A percentile compares a stretch with the other conserved stretches of the same genome.
These are phyloP conservation scores for Echites panduratus DNA, from an alignment of 257 asterid species.

Conservation along the genomic window DNA sequence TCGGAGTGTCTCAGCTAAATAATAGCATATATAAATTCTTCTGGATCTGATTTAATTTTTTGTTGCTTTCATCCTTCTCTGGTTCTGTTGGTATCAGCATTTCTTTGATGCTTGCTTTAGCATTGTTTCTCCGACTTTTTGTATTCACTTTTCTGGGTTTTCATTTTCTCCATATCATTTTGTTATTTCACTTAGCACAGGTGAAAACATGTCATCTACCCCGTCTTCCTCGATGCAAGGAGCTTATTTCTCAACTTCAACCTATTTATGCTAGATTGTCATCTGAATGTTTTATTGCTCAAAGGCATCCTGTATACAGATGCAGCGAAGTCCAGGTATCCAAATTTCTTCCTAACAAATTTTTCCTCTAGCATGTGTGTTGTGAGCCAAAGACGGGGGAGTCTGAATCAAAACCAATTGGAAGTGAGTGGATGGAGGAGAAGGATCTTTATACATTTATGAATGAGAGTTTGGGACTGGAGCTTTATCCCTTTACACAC, in stretches of 20 bases:
- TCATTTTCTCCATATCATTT: not conserved
- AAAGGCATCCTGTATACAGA: slow-evolving; percentile 63
- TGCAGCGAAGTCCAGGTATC: slow-evolving; percentile 80
- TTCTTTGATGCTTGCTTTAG: not conserved
- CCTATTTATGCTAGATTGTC: slow-evolving; percentile 60
- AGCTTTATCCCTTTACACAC: not conserved
- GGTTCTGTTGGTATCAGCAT: not conserved
- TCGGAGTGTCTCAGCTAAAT: not conserved
- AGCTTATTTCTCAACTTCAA: slow-evolving; percentile 60
- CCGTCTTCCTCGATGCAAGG: slow-evolving; percentile 56
- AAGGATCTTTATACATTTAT: not conserved
- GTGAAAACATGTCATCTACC: slow-evolving; percentile 64
- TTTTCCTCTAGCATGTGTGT: not conserved
- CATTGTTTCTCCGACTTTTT: not conserved
- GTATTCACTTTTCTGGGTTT: not conserved
- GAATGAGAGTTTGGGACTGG: not conserved
- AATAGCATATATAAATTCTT: not conserved
- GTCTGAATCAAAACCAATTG: not conserved
- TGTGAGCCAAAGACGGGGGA: not conserved
- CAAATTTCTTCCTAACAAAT: not conserved
- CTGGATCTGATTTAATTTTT: not conserved
- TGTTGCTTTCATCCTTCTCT: not conserved
- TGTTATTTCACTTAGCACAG: slow-evolving; percentile 29
- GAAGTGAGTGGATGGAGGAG: not conserved
- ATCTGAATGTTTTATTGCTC: slow-evolving; percentile 40